Percentiles rank a stretch among this genome's conserved stretches.
Conservation (phyloP, 345 rosid genomes). For the Ricinus communis region DNA sequence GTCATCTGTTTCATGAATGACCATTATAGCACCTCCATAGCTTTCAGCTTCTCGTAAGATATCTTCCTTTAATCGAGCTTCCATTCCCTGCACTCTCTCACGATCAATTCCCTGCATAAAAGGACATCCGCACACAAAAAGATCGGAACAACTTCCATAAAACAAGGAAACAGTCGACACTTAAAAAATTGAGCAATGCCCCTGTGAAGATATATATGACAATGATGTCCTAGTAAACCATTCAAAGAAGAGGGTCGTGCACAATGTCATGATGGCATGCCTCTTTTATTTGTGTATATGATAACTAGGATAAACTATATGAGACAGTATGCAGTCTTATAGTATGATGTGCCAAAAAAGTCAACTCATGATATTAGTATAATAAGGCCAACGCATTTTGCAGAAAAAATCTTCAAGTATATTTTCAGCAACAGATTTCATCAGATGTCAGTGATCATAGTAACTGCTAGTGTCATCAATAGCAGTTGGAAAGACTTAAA, state of each 20-base stretch:
- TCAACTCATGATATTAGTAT: not conserved
- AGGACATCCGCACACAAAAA: conserved; percentile 5
- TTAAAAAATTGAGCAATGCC: conserved; percentile 7
- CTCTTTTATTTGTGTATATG: not conserved
- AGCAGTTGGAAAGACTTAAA: not conserved
- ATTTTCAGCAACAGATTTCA: not conserved
- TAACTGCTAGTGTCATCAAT: not conserved
- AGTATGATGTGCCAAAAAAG: not conserved
- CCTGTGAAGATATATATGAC: not conserved
- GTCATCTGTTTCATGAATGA: conserved; percentile 86
- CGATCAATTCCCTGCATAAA: conserved; percentile 83
- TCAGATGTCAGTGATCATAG: not conserved
- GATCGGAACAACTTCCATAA: not conserved
- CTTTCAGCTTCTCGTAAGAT: conserved; percentile 83
- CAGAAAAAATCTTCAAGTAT: not conserved
- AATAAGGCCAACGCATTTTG: not conserved
- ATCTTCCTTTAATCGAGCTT: conserved; percentile 93
- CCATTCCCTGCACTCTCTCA: conserved; percentile 94
- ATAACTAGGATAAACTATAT: not conserved
- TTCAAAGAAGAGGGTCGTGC: not conserved
- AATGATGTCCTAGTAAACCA: not conserved
- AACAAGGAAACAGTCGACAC: not conserved
- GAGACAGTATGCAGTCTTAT: not conserved
- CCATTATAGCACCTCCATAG: conserved; percentile 92
- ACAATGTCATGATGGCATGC: not conserved